These are phyloP conservation scores for Aureobasidium lini DNA, from an alignment of 2,329 filamentous ascomycete genomes.

Conservation along the genomic window DNA sequence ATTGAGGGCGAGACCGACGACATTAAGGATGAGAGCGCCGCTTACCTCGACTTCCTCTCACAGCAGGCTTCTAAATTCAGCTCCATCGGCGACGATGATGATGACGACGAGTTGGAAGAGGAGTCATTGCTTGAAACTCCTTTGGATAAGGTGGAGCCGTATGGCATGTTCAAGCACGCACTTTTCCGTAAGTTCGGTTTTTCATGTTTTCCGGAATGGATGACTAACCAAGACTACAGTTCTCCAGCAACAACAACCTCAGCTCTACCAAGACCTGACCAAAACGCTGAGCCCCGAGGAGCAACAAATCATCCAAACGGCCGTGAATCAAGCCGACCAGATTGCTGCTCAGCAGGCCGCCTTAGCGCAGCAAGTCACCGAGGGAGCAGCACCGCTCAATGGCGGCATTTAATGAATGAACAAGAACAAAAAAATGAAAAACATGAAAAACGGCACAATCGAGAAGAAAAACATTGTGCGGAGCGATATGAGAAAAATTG, in stretches of 20 bases:
- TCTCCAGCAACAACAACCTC: constrained; percentile 83
- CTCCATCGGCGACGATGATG: constrained; percentile 57
- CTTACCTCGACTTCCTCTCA: constrained; percentile 92
- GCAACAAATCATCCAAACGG: constrained; percentile 69
- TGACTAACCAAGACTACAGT: constrained; percentile 45
- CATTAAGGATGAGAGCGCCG: constrained; percentile 80
- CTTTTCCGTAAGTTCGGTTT: constrained; percentile 62
- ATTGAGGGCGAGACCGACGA: constrained; percentile 55
- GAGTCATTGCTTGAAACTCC: constrained; percentile 88
- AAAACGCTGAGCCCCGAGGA: constrained; percentile 73
- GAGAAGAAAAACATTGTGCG: neutral
- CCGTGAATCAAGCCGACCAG: constrained; percentile 63
- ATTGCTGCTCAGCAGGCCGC: constrained; percentile 33
- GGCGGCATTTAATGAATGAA: constrained; percentile 7
- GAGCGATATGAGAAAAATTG: neutral
- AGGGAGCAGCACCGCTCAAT: constrained; percentile 40
- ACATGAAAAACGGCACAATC: neutral
- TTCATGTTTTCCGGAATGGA: neutral
- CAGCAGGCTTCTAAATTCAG: constrained; percentile 53
- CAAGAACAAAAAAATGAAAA: neutral
- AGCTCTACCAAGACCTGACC: constrained; percentile 75
- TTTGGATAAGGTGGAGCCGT: constrained; percentile 91
- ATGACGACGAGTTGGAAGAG: constrained; percentile 85
- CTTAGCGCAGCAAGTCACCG: constrained; percentile 4
- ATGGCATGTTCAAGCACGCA: constrained; percentile 76